A percentile compares a stretch with the other conserved stretches of the same genome.
These are phyloP conservation scores for Bruguiera sexangula DNA, from an alignment of 345 rosid genomes.

Conservation along the genomic window DNA sequence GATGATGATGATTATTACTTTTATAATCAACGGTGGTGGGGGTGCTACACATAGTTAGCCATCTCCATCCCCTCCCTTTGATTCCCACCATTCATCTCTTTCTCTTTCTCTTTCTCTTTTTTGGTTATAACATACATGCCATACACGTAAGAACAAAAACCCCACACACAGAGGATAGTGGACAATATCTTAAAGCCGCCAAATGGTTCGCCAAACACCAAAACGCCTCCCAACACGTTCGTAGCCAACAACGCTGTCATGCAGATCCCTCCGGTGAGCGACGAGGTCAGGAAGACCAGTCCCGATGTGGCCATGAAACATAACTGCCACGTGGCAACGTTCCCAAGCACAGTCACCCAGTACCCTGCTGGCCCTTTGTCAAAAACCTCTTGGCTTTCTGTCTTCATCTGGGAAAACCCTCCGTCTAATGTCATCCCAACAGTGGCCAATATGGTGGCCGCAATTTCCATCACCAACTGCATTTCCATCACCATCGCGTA, in stretches of 20 bases:
- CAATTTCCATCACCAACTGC: constrained; percentile 62
- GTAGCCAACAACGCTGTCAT: constrained; percentile 79
- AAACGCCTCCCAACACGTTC: constrained; percentile 82
- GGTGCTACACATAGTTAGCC: constrained; percentile 8
- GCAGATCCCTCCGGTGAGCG: constrained; percentile 81
- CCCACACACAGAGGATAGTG: constrained; percentile 76
- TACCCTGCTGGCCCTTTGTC: constrained; percentile 18
- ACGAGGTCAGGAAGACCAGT: constrained; percentile 77
- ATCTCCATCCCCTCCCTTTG: constrained; percentile 15
- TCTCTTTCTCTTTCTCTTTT: background rate
- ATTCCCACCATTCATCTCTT: background rate
- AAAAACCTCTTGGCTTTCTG: constrained; percentile 20
- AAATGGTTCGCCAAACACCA: constrained; percentile 61
- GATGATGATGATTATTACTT: background rate
- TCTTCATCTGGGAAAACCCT: constrained; percentile 22
- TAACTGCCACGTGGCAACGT: constrained; percentile 83
- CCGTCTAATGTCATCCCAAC: constrained; percentile 26
- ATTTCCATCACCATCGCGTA: constrained; percentile 83
- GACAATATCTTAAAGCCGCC: constrained; percentile 80
- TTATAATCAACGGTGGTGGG: constrained; percentile 10
- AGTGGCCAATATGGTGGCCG: constrained; percentile 25
- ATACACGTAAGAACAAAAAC: constrained; percentile 70
- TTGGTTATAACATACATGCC: constrained; percentile 50
- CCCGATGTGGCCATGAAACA: constrained; percentile 92
- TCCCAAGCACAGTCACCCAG: constrained; percentile 22